Evolutionary conservation across 202 grass and related monocot species (phyloP).

Genomic region (Elaeis oleifera): DNA sequence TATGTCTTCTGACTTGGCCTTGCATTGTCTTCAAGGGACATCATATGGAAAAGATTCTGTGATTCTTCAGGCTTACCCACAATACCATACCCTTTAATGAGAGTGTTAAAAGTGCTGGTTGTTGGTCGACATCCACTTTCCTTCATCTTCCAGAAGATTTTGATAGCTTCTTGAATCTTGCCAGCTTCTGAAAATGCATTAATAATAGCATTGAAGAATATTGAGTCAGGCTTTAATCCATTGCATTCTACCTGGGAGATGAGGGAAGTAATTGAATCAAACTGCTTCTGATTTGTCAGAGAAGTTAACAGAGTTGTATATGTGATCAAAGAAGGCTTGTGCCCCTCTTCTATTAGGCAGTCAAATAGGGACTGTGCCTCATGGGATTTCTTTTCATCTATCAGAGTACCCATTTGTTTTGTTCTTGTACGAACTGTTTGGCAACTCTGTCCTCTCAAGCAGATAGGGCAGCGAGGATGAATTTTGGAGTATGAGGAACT

Average conservation of each 20-base stretch:
- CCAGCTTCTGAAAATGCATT: slow-evolving; percentile 76
- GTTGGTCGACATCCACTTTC: slow-evolving; percentile 51
- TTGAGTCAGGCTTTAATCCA: slow-evolving; percentile 68
- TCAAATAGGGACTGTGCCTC: slow-evolving; percentile 47
- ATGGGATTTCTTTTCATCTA: slow-evolving; percentile 56
- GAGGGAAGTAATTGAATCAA: slow-evolving; percentile 57
- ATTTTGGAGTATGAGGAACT: slow-evolving; percentile 18
- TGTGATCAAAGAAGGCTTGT: slow-evolving; percentile 72
- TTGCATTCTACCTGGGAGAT: slow-evolving; percentile 51
- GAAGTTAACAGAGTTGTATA: slow-evolving; percentile 65
- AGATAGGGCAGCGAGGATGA: slow-evolving; percentile 34
- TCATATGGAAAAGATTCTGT: slow-evolving; percentile 70
- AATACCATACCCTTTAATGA: slow-evolving; percentile 90
- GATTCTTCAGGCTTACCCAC: slow-evolving; percentile 59
- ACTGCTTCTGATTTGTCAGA: slow-evolving; percentile 56
- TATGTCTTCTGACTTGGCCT: slow-evolving; percentile 61
- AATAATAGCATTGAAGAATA: slow-evolving; percentile 87
- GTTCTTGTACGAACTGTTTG: slow-evolving; percentile 49
- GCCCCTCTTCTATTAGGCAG: slow-evolving; percentile 53
- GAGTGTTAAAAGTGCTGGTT: slow-evolving; percentile 80
- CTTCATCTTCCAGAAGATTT: slow-evolving; percentile 76
- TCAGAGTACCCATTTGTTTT: slow-evolving; percentile 55
- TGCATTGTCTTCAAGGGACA: slow-evolving; percentile 33
- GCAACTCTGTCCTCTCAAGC: slow-evolving; percentile 56
- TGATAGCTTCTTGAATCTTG: slow-evolving; percentile 69